These are phyloP conservation scores for Microdochium trichocladiopsis DNA, from an alignment of 2,329 filamentous ascomycete genomes.

Conservation along the genomic window DNA sequence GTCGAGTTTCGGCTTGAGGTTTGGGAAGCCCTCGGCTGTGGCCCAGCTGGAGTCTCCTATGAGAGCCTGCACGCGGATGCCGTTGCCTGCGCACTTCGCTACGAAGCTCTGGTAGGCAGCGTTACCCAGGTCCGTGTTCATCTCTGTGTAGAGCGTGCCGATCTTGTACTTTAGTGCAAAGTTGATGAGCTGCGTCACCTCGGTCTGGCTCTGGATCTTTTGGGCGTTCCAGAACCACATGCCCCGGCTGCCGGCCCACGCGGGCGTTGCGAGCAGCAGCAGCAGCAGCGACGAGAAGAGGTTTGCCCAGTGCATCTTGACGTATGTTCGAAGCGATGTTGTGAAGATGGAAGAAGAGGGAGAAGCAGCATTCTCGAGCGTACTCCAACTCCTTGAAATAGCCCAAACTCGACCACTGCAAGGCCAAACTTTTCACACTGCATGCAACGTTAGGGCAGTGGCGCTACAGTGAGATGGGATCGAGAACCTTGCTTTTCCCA, in stretches of 20 bases:
- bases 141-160: neutral
- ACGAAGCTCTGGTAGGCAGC: neutral
- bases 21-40: neutral
- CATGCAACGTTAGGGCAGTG: neutral
- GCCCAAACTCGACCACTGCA: neutral
- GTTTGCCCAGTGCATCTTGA: neutral
- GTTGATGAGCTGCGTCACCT: conserved; percentile 1
- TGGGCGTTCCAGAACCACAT: neutral
- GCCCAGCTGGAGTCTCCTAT: neutral
- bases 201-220: neutral
- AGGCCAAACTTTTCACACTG: neutral
- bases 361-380: neutral
- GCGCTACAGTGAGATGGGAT: neutral
- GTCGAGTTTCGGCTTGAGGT: neutral
- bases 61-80: neutral
- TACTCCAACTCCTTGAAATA: neutral
- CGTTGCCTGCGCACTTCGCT: neutral
- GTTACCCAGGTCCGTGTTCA: neutral
- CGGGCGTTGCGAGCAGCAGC: neutral
- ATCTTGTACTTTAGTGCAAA: neutral
- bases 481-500: too few species aligned
- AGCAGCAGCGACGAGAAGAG: neutral
- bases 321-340: neutral
- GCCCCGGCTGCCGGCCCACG: neutral
- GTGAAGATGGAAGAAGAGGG: neutral